Evolutionary conservation across 2,329 filamentous ascomycete genomes (phyloP).

Genomic region (Xylariales sp.): DNA sequence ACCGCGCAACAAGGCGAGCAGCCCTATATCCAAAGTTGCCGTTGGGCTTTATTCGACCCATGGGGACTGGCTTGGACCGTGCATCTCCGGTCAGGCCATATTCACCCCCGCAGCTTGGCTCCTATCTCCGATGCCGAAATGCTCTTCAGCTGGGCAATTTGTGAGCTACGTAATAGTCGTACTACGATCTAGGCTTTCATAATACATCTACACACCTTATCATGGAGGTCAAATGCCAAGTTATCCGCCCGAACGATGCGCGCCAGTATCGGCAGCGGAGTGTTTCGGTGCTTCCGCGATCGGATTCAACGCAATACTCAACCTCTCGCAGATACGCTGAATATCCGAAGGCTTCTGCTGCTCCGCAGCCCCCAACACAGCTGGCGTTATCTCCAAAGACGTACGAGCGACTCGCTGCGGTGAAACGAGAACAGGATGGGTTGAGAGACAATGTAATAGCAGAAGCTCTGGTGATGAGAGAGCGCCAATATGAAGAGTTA

Average conservation of each 20-base stretch:
- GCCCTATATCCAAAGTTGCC: background rate
- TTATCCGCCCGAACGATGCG: slow-evolving; percentile 25
- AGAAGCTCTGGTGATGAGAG: slow-evolving; percentile 24
- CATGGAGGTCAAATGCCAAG: slow-evolving; percentile 22
- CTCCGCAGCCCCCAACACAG: background rate
- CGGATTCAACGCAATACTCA: slow-evolving; percentile 9
- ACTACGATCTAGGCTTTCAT: slow-evolving; percentile 11
- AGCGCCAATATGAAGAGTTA: slow-evolving; percentile 21
- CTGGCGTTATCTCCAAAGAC: background rate
- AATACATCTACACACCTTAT: slow-evolving; percentile 6
- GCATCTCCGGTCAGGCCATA: slow-evolving; percentile 8
- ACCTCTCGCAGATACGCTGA: slow-evolving; percentile 16
- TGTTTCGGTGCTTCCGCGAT: slow-evolving; percentile 24
- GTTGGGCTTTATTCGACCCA: slow-evolving; percentile 3
- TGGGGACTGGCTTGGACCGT: slow-evolving; percentile 1
- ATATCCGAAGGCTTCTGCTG: slow-evolving; percentile 7
- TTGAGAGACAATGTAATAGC: slow-evolving; percentile 13
- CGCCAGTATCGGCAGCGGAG: slow-evolving; percentile 28
- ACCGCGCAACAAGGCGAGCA: slow-evolving; percentile 8
- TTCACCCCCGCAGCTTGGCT: slow-evolving; percentile 2
- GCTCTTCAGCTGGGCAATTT: background rate
- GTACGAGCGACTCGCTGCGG: slow-evolving; percentile 22
- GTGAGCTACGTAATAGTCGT: background rate
- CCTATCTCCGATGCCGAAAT: slow-evolving; percentile 6
- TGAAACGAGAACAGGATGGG: slow-evolving; percentile 20